These are phyloP conservation scores for Rhodomyrtus tomentosa DNA, from an alignment of 345 rosid species.

Conservation along the genomic window DNA sequence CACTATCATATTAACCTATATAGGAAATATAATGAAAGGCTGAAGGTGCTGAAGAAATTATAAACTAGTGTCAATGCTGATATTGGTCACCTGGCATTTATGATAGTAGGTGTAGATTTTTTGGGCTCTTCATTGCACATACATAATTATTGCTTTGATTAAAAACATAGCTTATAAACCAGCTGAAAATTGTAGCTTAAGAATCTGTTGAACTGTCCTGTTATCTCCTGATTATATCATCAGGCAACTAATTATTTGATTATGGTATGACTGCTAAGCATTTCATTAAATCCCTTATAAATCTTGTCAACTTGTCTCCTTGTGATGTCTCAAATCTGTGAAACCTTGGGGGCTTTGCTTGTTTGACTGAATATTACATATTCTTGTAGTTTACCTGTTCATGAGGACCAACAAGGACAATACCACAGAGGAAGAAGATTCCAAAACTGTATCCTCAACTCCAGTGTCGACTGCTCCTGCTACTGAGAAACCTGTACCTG, in stretches of 20 bases:
- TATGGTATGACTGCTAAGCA: background rate
- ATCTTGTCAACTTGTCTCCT: background rate
- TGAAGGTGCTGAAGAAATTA: background rate
- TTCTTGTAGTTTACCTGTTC: constrained; percentile 13
- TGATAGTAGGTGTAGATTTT: background rate
- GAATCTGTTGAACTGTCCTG: background rate
- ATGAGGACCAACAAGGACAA: constrained; percentile 29
- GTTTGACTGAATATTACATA: background rate
- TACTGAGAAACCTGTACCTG: constrained; percentile 12
- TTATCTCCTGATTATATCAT: background rate
- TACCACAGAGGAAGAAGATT: constrained; percentile 23
- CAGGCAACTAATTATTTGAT: background rate
- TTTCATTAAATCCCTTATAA: background rate
- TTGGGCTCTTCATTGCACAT: background rate
- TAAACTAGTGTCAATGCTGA: background rate
- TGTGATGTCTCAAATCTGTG: background rate
- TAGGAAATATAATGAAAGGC: background rate
- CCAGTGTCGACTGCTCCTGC: constrained; percentile 13
- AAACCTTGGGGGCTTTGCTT: background rate
- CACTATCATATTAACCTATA: background rate
- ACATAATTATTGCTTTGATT: background rate
- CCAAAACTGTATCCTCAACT: constrained; percentile 12
- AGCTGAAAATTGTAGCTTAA: background rate
- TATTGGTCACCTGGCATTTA: background rate
- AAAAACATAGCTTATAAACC: background rate